Conservation (phyloP, 495 filamentous ascomycete species). For the Podospora anserina region DNA sequence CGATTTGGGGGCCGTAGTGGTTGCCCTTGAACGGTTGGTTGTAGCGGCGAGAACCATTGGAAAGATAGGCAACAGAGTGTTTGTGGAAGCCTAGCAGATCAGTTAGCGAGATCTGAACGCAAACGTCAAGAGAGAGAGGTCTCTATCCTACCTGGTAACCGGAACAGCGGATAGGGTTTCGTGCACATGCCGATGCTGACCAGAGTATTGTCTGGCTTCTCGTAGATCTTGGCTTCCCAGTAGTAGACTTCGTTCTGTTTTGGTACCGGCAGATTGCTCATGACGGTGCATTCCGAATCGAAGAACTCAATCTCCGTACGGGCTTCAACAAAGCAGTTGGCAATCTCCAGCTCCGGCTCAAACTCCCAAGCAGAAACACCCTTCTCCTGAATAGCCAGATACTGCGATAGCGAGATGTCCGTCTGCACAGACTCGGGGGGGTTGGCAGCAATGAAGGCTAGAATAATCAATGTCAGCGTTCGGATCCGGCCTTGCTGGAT, state of each 20-base stretch:
- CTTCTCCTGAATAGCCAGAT: slow-evolving; percentile 97
- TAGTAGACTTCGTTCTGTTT: slow-evolving; percentile 99
- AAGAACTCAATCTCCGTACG: slow-evolving; percentile 98
- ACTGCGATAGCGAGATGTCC: slow-evolving; percentile 96
- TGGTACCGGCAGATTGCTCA: slow-evolving; percentile 92
- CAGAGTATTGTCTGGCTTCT: slow-evolving; percentile 83
- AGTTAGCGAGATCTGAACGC: slow-evolving; percentile 4
- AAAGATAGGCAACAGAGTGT: slow-evolving; percentile 84
- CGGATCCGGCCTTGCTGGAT: neutral
- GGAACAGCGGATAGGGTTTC: slow-evolving; percentile 93
- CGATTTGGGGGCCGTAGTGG: slow-evolving; percentile 74
- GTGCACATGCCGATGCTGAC: slow-evolving; percentile 90
- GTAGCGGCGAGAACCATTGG: slow-evolving; percentile 76
- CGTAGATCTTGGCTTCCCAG: slow-evolving; percentile 98
- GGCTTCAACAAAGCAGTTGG: slow-evolving; percentile 96
- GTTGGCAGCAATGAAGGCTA: slow-evolving; percentile 91
- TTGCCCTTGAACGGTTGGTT: slow-evolving; percentile 85
- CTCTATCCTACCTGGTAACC: slow-evolving; percentile 69
- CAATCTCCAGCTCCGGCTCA: slow-evolving; percentile 95
- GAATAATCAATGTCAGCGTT: neutral
- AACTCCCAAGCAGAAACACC: slow-evolving; percentile 99
- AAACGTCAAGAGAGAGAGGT: neutral
- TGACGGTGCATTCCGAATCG: slow-evolving; percentile 93
- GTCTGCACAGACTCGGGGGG: slow-evolving; percentile 93
- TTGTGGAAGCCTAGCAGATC: slow-evolving; percentile 73